Percentiles rank a stretch among this genome's conserved stretches.
These are phyloP conservation scores for Alternaria alternata DNA, from an alignment of 2,329 filamentous ascomycete genomes.

Conservation along the genomic window DNA sequence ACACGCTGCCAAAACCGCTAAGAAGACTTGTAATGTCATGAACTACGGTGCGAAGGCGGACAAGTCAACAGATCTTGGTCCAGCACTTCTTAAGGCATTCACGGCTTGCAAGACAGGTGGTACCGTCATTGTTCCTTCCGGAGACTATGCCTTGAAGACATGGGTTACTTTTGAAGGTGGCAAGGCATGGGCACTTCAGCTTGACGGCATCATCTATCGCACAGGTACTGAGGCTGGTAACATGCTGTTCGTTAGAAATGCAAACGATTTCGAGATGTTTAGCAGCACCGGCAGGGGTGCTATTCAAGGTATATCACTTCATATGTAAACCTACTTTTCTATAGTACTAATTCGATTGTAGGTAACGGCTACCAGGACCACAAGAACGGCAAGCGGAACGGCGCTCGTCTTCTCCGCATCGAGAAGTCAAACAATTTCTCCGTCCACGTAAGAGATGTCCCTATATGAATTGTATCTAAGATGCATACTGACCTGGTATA, in stretches of 20 bases:
- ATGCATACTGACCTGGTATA: neutral
- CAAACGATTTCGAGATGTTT: constrained; percentile 63
- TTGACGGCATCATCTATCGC: constrained; percentile 63
- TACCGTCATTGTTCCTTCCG: constrained; percentile 59
- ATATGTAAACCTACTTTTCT: neutral
- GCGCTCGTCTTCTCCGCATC: constrained; percentile 57
- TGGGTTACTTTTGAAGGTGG: constrained; percentile 61
- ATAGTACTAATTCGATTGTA: constrained; percentile 4
- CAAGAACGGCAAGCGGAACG: constrained; percentile 50
- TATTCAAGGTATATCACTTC: constrained; percentile 53
- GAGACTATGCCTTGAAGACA: constrained; percentile 60
- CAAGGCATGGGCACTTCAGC: constrained; percentile 59
- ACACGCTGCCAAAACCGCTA: constrained; percentile 53
- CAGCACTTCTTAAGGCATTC: constrained; percentile 59
- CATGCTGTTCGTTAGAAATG: constrained; percentile 62
- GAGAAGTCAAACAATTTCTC: constrained; percentile 58
- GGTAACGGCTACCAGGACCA: constrained; percentile 61
- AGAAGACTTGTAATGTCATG: constrained; percentile 62
- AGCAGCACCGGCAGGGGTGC: constrained; percentile 61
- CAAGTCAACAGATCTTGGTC: constrained; percentile 61
- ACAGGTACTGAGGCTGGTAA: constrained; percentile 61
- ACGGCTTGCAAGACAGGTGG: constrained; percentile 61
- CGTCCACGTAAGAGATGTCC: constrained; percentile 47
- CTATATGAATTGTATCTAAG: neutral
- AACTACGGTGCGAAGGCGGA: constrained; percentile 62